Evolutionary conservation across 306 rosid genomes (phyloP), one percentile per base, ranked within the genome.

Genomic region (Vicia faba): DNA sequence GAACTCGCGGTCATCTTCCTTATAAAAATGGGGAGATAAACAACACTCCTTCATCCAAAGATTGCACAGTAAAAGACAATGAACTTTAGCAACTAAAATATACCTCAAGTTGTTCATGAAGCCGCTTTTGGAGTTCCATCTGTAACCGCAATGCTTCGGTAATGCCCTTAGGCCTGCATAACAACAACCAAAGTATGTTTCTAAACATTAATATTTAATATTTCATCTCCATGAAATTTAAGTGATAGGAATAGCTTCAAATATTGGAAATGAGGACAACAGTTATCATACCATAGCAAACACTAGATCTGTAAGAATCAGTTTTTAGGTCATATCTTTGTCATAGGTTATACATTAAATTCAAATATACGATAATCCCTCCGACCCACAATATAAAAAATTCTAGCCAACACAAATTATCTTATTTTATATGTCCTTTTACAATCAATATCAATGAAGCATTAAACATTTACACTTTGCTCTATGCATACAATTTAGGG

Each of bases 81-180:
- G 60, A 35, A 33, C 33, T 39, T 41, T 10, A 38, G 29, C 56
- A 8, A 60, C 70, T 33, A 59, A 49, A 43, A 23, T 14, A 79
- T 72, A 93, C 99, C 97, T 93, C 99, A 16, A 93, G 97, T 79
- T 90, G 99, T 66, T 93, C 99, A 45, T 93, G 99, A 68, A 93
- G 99, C 73, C 87, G 87, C 86, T 93, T 93, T 85, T 90, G 99
- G 79, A 93, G 95, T 73, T 93, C 99, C 85, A 93, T 88, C 77
- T 93, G 99, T 80, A 93, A 76, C 50, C 87, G 85, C 86, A 93
- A 80, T 25, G 99, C 90, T 76, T 90, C 99, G 8, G 95, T 88
- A 65, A 93, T 86, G 50, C 92, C 99, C 75, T 79, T 65, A 73
- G 86, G 81, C 86, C 99, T 88, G 80, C 38, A 26, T 8, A 55